Percentiles rank a stretch among this genome's conserved stretches.
Conservation (phyloP, 2,329 filamentous ascomycete species). For the Chrysosporium queenslandicum region DNA sequence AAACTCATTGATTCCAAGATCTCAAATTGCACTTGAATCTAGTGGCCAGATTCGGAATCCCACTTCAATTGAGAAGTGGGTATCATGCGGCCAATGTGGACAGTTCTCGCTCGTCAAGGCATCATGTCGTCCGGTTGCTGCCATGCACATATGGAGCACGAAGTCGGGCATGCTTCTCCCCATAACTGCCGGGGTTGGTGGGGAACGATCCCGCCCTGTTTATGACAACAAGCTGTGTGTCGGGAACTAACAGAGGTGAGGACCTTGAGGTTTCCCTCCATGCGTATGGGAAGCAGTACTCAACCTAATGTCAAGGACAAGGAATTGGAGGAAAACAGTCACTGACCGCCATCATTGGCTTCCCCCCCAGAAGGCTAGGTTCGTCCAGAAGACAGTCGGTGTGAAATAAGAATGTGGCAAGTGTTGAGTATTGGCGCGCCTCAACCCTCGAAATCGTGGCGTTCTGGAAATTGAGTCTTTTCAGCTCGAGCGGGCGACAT, state of each 20-base stretch:
- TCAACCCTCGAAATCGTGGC: no score
- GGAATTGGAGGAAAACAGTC: no score
- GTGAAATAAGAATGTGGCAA: neutral
- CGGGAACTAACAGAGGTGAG: no score
- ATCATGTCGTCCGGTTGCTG: neutral
- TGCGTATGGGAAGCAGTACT: no score
- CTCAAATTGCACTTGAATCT: neutral
- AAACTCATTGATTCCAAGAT: neutral
- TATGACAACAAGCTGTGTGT: no score
- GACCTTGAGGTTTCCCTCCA: no score
- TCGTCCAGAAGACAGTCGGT: neutral
- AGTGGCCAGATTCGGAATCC: neutral
- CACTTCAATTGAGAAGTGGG: neutral
- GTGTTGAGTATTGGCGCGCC: neutral
- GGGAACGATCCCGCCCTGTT: neutral
- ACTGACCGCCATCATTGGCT: no score
- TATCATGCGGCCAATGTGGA: neutral
- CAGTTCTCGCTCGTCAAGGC: neutral
- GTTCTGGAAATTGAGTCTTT: no score
- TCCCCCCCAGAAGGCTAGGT: neutral
- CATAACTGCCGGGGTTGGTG: neutral
- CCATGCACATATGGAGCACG: neutral
- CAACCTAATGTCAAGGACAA: no score
- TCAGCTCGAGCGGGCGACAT: no score
- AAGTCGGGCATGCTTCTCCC: neutral